phyloP scores from a whole-genome alignment of 352 stramenopile species.

The Pythium biforme region DNA sequence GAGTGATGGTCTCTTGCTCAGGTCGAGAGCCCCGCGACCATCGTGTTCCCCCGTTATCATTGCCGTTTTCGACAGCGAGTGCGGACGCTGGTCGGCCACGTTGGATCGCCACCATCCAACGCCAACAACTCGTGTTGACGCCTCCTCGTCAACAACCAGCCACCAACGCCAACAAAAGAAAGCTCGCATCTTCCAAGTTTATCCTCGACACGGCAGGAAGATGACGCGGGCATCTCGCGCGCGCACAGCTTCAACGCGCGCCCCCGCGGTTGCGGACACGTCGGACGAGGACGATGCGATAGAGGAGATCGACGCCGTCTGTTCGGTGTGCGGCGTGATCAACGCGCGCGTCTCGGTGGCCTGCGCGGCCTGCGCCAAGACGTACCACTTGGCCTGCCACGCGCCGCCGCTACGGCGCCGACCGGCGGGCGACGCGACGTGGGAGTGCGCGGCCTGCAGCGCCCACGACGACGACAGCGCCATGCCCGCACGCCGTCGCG shows the following conservation, averaged over 20 bases:
- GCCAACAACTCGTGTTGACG: too few relatives aligned
- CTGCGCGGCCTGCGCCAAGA: conserved; percentile 38
- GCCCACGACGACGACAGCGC: background rate
- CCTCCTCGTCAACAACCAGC: too few relatives aligned
- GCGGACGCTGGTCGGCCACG: background rate
- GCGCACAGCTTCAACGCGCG: background rate
- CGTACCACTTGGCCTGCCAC: conserved; percentile 62
- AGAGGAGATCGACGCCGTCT: conserved; percentile 25
- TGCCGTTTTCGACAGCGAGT: conserved; percentile 16
- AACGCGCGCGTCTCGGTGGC: conserved; percentile 44
- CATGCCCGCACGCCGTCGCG: too few relatives aligned
- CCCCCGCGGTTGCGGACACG: background rate
- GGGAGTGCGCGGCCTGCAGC: conserved; percentile 43
- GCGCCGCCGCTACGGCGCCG: conserved; percentile 47
- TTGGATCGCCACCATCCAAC: conserved; percentile 3
- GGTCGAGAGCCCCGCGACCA: background rate
- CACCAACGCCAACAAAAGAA: background rate
- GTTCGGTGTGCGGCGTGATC: conserved; percentile 37
- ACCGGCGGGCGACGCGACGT: conserved; percentile 34
- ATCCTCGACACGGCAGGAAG: background rate
- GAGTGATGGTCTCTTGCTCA: conserved; percentile 22
- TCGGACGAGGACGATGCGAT: conserved; percentile 17
- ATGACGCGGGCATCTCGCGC: conserved; percentile 1
- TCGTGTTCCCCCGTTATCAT: conserved; percentile 13
- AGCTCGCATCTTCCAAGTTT: background rate